phyloP scores from a whole-genome alignment of 495 filamentous ascomycete genomes.

The Glarea lozoyensis region DNA sequence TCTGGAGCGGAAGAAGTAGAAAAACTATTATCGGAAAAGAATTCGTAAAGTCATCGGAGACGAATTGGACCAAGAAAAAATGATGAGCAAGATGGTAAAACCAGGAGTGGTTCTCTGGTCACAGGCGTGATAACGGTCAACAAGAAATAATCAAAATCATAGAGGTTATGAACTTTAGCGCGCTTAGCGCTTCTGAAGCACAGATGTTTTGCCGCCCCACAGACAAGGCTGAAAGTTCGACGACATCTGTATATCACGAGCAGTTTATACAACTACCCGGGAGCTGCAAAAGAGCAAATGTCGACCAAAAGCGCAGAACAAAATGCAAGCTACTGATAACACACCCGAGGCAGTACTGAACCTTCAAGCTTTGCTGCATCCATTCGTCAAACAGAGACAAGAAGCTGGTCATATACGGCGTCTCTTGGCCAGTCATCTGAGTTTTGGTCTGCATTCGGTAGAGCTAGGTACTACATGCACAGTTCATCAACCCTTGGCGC shows the following conservation, averaged over 20 bases:
- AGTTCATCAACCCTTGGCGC: constrained; percentile 24
- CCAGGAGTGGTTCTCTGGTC: too few species aligned
- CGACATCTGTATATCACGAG: background rate
- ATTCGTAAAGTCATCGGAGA: too few species aligned
- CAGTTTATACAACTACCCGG: background rate
- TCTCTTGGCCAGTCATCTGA: constrained; percentile 30
- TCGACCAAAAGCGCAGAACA: background rate
- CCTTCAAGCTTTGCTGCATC: constrained; percentile 9
- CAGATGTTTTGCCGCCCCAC: background rate
- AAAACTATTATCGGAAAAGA: constrained; percentile 1
- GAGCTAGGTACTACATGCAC: constrained; percentile 10
- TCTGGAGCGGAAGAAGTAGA: background rate
- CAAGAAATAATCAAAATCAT: too few species aligned
- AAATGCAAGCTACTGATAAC: constrained; percentile 1
- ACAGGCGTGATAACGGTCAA: too few species aligned
- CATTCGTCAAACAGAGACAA: constrained; percentile 33
- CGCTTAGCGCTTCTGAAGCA: too few species aligned
- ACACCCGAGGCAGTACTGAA: constrained; percentile 10
- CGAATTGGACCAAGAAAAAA: constrained; percentile 4
- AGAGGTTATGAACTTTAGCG: constrained; percentile 1
- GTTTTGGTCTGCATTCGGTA: constrained; percentile 21
- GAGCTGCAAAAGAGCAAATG: background rate
- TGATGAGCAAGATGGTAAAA: background rate
- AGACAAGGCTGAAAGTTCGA: background rate
- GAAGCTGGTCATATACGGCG: constrained; percentile 33